Conservation (phyloP, 768 basidiomycete genomes). For the Pisolithus sp. region DNA sequence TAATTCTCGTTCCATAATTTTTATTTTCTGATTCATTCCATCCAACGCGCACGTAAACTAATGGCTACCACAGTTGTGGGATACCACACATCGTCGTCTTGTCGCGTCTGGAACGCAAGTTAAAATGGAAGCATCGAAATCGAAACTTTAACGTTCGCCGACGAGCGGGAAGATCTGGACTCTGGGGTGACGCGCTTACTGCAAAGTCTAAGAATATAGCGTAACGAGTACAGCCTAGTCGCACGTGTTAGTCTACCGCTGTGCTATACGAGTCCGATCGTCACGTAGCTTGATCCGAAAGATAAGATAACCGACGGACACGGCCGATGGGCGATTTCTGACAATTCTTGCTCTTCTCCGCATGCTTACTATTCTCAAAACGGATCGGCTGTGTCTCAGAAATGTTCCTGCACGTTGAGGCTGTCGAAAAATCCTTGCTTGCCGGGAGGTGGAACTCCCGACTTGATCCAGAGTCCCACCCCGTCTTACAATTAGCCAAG, state of each 20-base stretch:
- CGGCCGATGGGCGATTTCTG: neutral
- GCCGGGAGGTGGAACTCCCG: slow-evolving; percentile 38
- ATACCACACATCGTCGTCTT: slow-evolving; percentile 30
- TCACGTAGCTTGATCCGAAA: neutral
- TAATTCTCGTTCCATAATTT: too few species aligned
- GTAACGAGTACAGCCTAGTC: too few species aligned
- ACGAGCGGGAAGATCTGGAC: too few species aligned
- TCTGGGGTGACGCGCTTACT: too few species aligned
- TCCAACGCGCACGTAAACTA: neutral
- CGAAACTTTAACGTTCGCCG: slow-evolving; percentile 12
- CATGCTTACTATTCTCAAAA: neutral
- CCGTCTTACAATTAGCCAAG: slow-evolving; percentile 39
- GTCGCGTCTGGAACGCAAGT: slow-evolving; percentile 39
- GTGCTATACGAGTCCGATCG: neutral
- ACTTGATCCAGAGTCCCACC: slow-evolving; percentile 16
- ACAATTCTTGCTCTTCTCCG: too few species aligned
- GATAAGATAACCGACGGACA: slow-evolving; percentile 9
- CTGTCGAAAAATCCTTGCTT: slow-evolving; percentile 54
- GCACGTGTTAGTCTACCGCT: too few species aligned
- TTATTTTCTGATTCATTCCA: too few species aligned
- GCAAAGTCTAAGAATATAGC: too few species aligned
- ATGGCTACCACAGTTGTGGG: slow-evolving; percentile 33
- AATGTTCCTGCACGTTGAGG: slow-evolving; percentile 15
- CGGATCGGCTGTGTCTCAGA: neutral
- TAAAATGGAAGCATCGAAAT: slow-evolving; percentile 25